Conservation (phyloP, 768 basidiomycete species). For the Phlegmacium glaucopus region DNA sequence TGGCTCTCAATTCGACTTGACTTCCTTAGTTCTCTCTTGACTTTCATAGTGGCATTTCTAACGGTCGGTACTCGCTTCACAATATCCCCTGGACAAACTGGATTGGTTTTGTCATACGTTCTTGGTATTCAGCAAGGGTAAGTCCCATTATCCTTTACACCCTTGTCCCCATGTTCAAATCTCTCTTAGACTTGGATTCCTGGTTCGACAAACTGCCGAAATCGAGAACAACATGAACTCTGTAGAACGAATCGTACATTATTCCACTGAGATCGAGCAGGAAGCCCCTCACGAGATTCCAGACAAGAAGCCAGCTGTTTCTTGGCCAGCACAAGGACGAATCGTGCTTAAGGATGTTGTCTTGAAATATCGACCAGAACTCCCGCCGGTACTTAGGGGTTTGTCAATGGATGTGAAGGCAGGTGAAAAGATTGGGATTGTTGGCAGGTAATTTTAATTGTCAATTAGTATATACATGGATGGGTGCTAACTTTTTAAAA, state of each 20-base stretch:
- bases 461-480: background rate
- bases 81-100: constrained; percentile 78
- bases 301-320: constrained; percentile 50
- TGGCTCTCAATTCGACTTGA: constrained; percentile 94
- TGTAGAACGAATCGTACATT: constrained; percentile 83
- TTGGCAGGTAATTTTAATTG: constrained; percentile 46
- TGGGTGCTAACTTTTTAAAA: background rate
- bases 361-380: constrained; percentile 80
- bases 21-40: constrained; percentile 68
- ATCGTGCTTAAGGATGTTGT: constrained; percentile 75
- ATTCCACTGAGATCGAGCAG: constrained; percentile 77
- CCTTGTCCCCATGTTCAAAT: constrained; percentile 6
- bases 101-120: constrained; percentile 76
- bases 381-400: constrained; percentile 87
- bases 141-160: constrained; percentile 9
- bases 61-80: constrained; percentile 69
- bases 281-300: constrained; percentile 70
- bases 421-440: constrained; percentile 91
- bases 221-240: constrained; percentile 94
- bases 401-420: constrained; percentile 65
- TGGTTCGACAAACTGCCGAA: constrained; percentile 76
- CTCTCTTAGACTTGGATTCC: constrained; percentile 59
- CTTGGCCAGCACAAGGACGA: constrained; percentile 75
- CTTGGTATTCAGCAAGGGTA: constrained; percentile 71
- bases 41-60: constrained; percentile 77